Conservation (phyloP, 768 basidiomycete species). For the Boletus bicolor region DNA sequence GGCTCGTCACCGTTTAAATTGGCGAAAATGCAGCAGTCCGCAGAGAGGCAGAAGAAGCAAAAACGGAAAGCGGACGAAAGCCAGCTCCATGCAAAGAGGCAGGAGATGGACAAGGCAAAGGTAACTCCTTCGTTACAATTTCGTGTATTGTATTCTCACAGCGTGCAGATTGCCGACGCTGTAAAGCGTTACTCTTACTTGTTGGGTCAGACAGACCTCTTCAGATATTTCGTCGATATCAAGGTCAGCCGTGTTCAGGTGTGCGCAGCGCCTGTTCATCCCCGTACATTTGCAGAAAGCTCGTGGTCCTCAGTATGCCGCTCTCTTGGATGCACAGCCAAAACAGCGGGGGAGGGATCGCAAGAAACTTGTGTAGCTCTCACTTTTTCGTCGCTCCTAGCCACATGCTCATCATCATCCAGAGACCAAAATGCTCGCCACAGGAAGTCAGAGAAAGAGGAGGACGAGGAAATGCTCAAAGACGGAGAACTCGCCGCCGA, state of each 20-base stretch:
- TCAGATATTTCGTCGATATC: conserved; percentile 97
- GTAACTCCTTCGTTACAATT: conserved; percentile 34
- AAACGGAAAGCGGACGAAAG: conserved; percentile 67
- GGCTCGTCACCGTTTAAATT: conserved; percentile 31
- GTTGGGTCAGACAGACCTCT: conserved; percentile 96
- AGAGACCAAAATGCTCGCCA: conserved; percentile 80
- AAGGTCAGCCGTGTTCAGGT: conserved; percentile 52
- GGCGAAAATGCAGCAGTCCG: conserved; percentile 37
- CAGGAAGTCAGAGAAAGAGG: conserved; percentile 96
- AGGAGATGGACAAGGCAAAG: conserved; percentile 88
- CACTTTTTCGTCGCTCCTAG: not conserved
- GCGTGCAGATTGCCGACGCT: conserved; percentile 75
- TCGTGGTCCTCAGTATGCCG: conserved; percentile 91
- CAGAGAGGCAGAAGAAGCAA: conserved; percentile 43
- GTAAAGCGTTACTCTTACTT: conserved; percentile 97
- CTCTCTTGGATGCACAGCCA: conserved; percentile 81
- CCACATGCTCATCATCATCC: conserved; percentile 8
- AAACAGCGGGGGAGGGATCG: conserved; percentile 82
- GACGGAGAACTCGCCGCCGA: conserved; percentile 77
- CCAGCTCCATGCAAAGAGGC: conserved; percentile 64
- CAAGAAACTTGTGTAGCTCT: conserved; percentile 71
- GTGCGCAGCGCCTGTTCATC: not conserved
- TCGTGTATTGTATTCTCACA: conserved; percentile 9
- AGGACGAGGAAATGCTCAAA: conserved; percentile 92
- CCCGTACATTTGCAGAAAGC: conserved; percentile 51